These are phyloP conservation scores for Abrus pulchellus DNA, from an alignment of 306 rosid species.

Conservation along the genomic window DNA sequence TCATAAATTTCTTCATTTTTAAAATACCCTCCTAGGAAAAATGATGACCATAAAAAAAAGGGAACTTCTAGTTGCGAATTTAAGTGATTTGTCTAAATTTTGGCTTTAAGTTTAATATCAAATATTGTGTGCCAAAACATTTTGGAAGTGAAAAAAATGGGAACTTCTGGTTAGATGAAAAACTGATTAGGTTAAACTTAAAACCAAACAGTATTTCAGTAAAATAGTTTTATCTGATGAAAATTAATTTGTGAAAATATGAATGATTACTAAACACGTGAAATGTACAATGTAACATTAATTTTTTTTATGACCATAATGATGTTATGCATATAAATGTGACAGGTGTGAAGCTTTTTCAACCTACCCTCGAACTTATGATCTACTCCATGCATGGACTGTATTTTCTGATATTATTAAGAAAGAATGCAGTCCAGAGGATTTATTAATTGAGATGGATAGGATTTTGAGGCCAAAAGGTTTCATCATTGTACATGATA, in stretches of 20 bases:
- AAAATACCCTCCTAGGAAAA: neutral
- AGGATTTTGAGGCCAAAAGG: constrained; percentile 80
- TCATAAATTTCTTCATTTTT: constrained; percentile 16
- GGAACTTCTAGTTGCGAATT: neutral
- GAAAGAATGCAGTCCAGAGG: constrained; percentile 74
- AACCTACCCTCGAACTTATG: constrained; percentile 83
- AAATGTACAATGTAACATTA: neutral
- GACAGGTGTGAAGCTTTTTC: constrained; percentile 83
- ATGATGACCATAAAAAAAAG: neutral
- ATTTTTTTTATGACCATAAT: neutral
- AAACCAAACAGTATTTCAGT: neutral
- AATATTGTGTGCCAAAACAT: neutral
- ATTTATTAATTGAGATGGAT: constrained; percentile 81
- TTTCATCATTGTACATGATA: constrained; percentile 71
- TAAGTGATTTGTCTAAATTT: neutral
- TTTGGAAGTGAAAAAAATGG: neutral
- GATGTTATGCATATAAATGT: constrained; percentile 3
- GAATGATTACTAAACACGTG: neutral
- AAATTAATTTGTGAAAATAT: neutral
- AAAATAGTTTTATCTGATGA: neutral
- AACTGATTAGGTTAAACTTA: neutral
- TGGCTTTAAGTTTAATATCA: neutral
- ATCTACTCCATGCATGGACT: constrained; percentile 80
- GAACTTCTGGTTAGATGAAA: neutral
- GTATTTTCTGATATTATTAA: constrained; percentile 70